phyloP scores from a whole-genome alignment of 768 basidiomycete genomes.

The Termitomyces sp. region DNA sequence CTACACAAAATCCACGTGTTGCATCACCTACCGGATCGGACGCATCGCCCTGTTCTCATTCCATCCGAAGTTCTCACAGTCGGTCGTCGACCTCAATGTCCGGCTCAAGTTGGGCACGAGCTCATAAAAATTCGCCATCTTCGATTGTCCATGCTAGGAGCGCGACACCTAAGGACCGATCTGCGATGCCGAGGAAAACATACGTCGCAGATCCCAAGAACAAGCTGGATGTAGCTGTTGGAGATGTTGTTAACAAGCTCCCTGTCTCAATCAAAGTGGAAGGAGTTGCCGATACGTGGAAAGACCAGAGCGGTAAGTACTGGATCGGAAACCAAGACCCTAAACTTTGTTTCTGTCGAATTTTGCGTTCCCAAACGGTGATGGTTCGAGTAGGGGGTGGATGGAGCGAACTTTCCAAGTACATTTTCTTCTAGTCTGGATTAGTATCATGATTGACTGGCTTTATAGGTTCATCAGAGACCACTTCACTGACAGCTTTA shows the following conservation, averaged over 20 bases:
- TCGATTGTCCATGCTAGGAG: conserved; percentile 29
- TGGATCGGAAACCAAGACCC: conserved; percentile 94
- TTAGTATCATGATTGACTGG: conserved; percentile 1
- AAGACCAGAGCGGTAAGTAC: conserved; percentile 90
- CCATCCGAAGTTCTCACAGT: conserved; percentile 29
- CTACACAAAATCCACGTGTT: conserved; percentile 30
- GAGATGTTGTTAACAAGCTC: conserved; percentile 85
- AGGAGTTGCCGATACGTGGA: conserved; percentile 80
- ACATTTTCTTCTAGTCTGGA: conserved; percentile 21
- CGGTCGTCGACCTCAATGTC: conserved; percentile 46
- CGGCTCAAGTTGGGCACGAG: conserved; percentile 52
- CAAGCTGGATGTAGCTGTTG: conserved; percentile 90
- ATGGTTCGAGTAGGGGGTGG: conserved; percentile 98
- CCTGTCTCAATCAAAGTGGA: conserved; percentile 81
- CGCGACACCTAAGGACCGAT: conserved; percentile 44
- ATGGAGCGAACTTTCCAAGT: conserved; percentile 91
- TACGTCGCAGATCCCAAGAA: conserved; percentile 89
- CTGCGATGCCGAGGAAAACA: conserved; percentile 44
- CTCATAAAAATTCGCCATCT: conserved; percentile 59
- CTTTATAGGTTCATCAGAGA: conserved; percentile 71
- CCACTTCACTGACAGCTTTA: conserved; percentile 82
- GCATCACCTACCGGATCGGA: conserved; percentile 65
- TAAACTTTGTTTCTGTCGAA: conserved; percentile 88
- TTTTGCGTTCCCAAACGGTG: conserved; percentile 85
- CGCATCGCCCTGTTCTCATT: conserved; percentile 45